Base-by-base conservation (phyloP, 2,329 filamentous ascomycete species). In the Epichloe hybrida region DNA sequence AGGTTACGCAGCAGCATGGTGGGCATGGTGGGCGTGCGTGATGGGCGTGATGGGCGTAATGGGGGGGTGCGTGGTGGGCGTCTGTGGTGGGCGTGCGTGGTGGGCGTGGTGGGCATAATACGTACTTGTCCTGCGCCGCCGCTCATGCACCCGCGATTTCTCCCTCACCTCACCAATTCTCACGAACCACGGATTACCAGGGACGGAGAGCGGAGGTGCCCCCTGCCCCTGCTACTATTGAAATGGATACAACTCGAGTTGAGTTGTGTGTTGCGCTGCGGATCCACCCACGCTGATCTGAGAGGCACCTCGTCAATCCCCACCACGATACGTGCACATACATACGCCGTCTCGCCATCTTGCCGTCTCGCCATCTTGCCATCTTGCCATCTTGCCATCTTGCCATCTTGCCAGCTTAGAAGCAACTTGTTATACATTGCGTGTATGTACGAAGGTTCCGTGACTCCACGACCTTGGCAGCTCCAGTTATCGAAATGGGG, bases 111-210 rank as follows among this genome's bases (percentile, higher is more conserved):
- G 52, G 52, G 40, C 20, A 21, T 20, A n/a, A n/a, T n/a, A n/a
- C 49, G 53, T 53, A 54, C 55, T 50, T 55, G 53, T 49, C 27
- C 49, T 43, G 40, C 41, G 52, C 46, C 45, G 52, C 46, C 27
- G 46, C 23, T 46, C 52, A 53, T 56, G 54, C 55, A 55, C 51
- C 50, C 52, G 52, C 49, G 45, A 51, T 44, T 37, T 34, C 50
- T 48, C 50, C 47, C 42, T 48, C 49, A 51, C 52, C 38, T 48
- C 49, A 51, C 52, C 38, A 52, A 50, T 50, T 39, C 46, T 50
- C 51, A 53, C 51, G 50, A 55, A 56, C 55, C 53, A 53, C 51
- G 50, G 53, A 56, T 53, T 52, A 48, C 34, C 13, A 50, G 37
- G 49, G 38, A 47, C 17, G 49, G 34, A 21, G 13, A 48, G 20